Conservation (phyloP, 176 grass and related monocot genomes). For the Luzula sylvatica region DNA sequence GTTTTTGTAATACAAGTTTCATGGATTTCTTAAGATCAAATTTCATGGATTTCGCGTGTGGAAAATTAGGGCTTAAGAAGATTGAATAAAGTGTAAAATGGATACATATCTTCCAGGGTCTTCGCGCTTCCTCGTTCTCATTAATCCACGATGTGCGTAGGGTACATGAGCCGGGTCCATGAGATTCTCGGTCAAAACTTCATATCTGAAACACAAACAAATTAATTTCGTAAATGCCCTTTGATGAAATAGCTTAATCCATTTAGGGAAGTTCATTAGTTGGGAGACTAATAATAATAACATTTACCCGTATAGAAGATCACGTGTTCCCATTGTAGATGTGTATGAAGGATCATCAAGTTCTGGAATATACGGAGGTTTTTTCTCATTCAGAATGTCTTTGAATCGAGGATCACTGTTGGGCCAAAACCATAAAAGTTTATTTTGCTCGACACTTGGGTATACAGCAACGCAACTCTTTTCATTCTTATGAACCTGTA, state of each 20-base stretch:
- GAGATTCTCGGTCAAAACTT: constrained; percentile 62
- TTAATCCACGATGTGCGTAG: constrained; percentile 58
- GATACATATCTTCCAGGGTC: constrained; percentile 64
- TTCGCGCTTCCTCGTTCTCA: constrained; percentile 15
- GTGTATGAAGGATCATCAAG: constrained; percentile 65
- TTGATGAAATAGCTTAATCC: not conserved
- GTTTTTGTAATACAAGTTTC: no score
- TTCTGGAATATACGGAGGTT: constrained; percentile 42
- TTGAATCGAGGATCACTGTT: constrained; percentile 35
- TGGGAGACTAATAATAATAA: not conserved
- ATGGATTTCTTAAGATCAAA: not conserved
- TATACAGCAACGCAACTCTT: constrained; percentile 60
- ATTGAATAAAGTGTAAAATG: constrained; percentile 3
- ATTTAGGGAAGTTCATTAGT: no score
- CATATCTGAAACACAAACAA: constrained; percentile 38
- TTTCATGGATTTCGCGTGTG: not conserved
- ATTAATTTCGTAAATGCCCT: not conserved
- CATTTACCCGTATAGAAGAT: constrained; percentile 59
- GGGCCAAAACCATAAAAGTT: constrained; percentile 81
- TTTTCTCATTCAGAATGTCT: constrained; percentile 38
- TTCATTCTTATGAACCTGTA: constrained; percentile 53
- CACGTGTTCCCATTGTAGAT: constrained; percentile 31
- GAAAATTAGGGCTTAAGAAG: not conserved
- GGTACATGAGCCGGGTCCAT: constrained; percentile 64
- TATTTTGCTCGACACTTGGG: constrained; percentile 61